Percentiles rank a stretch among this genome's conserved stretches.
These are phyloP conservation scores for Botrytis squamosa DNA, from an alignment of 2,329 filamentous ascomycete species.

Conservation along the genomic window DNA sequence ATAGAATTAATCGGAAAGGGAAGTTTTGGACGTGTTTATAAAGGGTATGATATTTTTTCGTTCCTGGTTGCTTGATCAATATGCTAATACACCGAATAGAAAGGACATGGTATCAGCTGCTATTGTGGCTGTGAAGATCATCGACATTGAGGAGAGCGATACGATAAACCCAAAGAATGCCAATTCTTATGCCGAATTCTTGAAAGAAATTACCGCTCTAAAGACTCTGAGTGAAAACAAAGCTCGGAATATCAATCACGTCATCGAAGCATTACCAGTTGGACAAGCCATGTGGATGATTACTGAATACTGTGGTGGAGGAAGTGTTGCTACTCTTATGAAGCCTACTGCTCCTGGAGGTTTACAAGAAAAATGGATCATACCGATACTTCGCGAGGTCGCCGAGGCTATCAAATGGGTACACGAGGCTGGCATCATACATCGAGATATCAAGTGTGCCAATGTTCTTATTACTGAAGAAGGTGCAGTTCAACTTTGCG, in stretches of 20 bases:
- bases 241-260: conserved; percentile 76
- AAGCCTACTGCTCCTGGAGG: conserved; percentile 64
- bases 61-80: neutral
- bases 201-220: conserved; percentile 68
- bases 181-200: conserved; percentile 67
- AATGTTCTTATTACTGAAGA: conserved; percentile 78
- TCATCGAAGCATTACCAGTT: conserved; percentile 75
- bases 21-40: conserved; percentile 72
- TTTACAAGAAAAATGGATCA: conserved; percentile 69
- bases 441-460: conserved; percentile 71
- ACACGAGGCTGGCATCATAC: conserved; percentile 66
- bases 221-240: conserved; percentile 71
- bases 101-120: conserved; percentile 41
- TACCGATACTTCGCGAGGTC: conserved; percentile 65
- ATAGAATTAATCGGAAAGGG: conserved; percentile 74
- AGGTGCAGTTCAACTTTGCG: conserved; percentile 75
- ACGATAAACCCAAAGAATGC: conserved; percentile 62
- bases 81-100: conserved; percentile 27
- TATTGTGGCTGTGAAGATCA: conserved; percentile 76
- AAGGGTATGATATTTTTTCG: conserved; percentile 44
- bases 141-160: conserved; percentile 78
- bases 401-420: conserved; percentile 67
- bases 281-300: conserved; percentile 85
- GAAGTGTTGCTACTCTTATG: conserved; percentile 75
- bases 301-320: conserved; percentile 81